Conservation (phyloP, 2,329 filamentous ascomycete genomes). For the Tolypocladium cylindrosporum region DNA sequence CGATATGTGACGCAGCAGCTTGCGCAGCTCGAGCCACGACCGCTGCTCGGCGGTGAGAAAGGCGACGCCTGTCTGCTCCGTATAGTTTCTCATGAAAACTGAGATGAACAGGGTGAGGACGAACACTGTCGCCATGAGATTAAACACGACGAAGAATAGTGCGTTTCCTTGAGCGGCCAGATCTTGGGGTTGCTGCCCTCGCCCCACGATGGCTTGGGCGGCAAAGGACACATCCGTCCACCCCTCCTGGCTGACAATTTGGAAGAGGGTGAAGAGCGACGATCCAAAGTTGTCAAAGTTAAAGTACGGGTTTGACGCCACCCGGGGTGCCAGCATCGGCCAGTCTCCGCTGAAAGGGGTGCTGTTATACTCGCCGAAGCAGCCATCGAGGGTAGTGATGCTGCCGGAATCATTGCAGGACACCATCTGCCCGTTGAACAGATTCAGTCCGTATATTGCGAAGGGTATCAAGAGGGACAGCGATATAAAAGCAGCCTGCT, state of each 20-base stretch:
- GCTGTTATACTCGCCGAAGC: slow-evolving; percentile 73
- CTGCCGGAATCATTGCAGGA: slow-evolving; percentile 59
- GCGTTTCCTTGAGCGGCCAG: slow-evolving; percentile 73
- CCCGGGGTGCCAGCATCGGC: slow-evolving; percentile 73
- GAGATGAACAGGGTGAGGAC: slow-evolving; percentile 95
- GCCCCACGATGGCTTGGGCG: slow-evolving; percentile 71
- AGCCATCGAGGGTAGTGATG: slow-evolving; percentile 56
- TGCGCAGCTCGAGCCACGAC: slow-evolving; percentile 91
- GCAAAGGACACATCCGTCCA: slow-evolving; percentile 91
- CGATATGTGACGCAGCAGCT: slow-evolving; percentile 83
- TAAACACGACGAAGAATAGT: slow-evolving; percentile 92
- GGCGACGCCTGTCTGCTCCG: slow-evolving; percentile 93
- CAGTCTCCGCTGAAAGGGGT: slow-evolving; percentile 65
- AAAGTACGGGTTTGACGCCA: slow-evolving; percentile 73
- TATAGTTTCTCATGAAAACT: slow-evolving; percentile 99
- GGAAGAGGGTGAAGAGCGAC: slow-evolving; percentile 91
- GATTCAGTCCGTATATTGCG: slow-evolving; percentile 87
- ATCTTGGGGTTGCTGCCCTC: slow-evolving; percentile 60
- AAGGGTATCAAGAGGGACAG: slow-evolving; percentile 91
- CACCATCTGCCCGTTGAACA: slow-evolving; percentile 77
- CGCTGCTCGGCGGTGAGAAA: slow-evolving; percentile 93
- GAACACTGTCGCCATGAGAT: slow-evolving; percentile 91
- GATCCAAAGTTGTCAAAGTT: slow-evolving; percentile 94
- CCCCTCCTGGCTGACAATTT: slow-evolving; percentile 97
- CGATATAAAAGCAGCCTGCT: slow-evolving; percentile 75